These are phyloP conservation scores for Trichoderma sp. DNA, from an alignment of 2,329 filamentous ascomycete genomes.

Conservation along the genomic window DNA sequence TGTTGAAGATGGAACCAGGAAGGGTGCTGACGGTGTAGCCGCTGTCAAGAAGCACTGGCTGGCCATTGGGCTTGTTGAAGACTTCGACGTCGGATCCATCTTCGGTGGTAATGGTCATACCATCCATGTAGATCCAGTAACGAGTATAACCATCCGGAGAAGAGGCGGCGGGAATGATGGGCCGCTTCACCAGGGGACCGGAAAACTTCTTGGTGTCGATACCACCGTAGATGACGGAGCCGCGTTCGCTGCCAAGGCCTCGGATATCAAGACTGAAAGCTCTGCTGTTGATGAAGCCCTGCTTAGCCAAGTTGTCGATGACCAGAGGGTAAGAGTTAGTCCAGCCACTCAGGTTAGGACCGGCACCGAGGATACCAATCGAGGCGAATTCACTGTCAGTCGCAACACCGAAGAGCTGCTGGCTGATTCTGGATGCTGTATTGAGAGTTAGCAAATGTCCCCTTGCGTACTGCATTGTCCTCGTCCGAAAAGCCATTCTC, in stretches of 20 bases:
- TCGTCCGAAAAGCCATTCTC: not conserved
- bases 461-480: not conserved
- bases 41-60: slow-evolving; percentile 64
- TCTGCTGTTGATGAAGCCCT: slow-evolving; percentile 45
- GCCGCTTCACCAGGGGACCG: slow-evolving; percentile 58
- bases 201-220: slow-evolving; percentile 60
- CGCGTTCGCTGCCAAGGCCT: slow-evolving; percentile 38
- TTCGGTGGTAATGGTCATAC: slow-evolving; percentile 41
- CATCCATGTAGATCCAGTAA: slow-evolving; percentile 50
- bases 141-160: slow-evolving; percentile 43
- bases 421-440: slow-evolving; percentile 39
- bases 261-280: slow-evolving; percentile 44
- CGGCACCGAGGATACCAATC: slow-evolving; percentile 44
- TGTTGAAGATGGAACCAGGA: slow-evolving; percentile 57
- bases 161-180: slow-evolving; percentile 53
- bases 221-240: slow-evolving; percentile 56
- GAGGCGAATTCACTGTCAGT: slow-evolving; percentile 38
- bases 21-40: slow-evolving; percentile 71
- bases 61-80: slow-evolving; percentile 44
- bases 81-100: slow-evolving; percentile 49
- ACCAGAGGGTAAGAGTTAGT: slow-evolving; percentile 41
- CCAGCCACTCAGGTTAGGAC: slow-evolving; percentile 43
- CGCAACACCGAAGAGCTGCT: slow-evolving; percentile 46
- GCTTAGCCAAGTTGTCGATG: slow-evolving; percentile 42
- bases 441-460: not conserved